phyloP scores from a whole-genome alignment of 2,329 filamentous ascomycete species.

The Magnaporthiopsis incrustans region DNA sequence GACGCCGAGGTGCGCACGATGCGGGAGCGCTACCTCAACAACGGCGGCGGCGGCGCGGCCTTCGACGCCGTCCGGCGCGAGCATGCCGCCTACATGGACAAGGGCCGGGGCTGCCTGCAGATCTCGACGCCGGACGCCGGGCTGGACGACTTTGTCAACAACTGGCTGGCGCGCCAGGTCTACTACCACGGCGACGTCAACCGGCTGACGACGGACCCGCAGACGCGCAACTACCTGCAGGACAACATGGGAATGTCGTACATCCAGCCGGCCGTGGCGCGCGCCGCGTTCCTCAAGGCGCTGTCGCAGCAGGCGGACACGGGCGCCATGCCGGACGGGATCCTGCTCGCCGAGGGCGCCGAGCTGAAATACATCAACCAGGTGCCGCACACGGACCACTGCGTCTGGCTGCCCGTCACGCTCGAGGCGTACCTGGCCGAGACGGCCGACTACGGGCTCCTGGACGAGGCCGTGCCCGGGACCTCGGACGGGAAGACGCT shows the following conservation, averaged over 20 bases:
- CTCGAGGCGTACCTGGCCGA: conserved; percentile 47
- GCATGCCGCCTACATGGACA: conserved; percentile 42
- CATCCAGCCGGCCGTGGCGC: conserved; percentile 41
- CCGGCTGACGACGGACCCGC: conserved; percentile 48
- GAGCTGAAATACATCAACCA: conserved; percentile 55
- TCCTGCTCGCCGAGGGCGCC: conserved; percentile 43
- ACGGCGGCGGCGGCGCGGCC: conserved; percentile 23
- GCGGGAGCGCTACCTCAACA: conserved; percentile 38
- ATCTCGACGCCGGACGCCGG: conserved; percentile 47
- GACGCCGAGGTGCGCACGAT: conserved; percentile 39
- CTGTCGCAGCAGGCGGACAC: conserved; percentile 44
- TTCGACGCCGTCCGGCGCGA: conserved; percentile 37
- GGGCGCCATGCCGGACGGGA: conserved; percentile 51
- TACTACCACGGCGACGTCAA: conserved; percentile 54
- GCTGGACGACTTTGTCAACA: conserved; percentile 50
- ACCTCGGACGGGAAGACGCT: conserved; percentile 35
- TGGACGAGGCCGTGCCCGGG: conserved; percentile 34
- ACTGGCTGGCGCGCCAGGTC: conserved; percentile 49
- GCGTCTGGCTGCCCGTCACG: conserved; percentile 48
- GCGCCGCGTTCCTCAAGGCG: conserved; percentile 38
- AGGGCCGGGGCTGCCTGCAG: conserved; percentile 36
- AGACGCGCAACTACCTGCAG: conserved; percentile 51
- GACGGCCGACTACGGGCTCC: conserved; percentile 42
- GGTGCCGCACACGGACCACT: conserved; percentile 52
- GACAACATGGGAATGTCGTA: conserved; percentile 55